A percentile compares a stretch with the other conserved stretches of the same genome.
These are phyloP conservation scores for Filosporella fistucella DNA, from an alignment of 495 filamentous ascomycete genomes.

Conservation along the genomic window DNA sequence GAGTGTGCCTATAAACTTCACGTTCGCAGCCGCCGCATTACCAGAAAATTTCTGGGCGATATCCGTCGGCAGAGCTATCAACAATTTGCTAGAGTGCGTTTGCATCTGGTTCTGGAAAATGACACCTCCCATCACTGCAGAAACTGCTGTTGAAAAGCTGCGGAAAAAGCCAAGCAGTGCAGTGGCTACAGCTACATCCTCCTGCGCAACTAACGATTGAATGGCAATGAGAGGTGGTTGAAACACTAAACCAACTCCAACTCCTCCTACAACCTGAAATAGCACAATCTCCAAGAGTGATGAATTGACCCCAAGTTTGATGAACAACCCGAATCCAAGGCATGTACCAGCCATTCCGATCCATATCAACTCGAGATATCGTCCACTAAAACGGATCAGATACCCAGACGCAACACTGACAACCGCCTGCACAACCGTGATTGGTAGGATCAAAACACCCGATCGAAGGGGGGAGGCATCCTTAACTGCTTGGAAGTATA, in stretches of 20 bases:
- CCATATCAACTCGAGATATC: slow-evolving; percentile 53
- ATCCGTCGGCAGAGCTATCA: slow-evolving; percentile 16
- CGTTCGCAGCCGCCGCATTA: slow-evolving; percentile 8
- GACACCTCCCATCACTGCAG: slow-evolving; percentile 64
- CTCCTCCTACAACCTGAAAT: slow-evolving; percentile 43
- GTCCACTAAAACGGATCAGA: slow-evolving; percentile 55
- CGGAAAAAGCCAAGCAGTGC: slow-evolving; percentile 60
- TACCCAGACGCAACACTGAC: slow-evolving; percentile 44
- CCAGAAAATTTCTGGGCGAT: slow-evolving; percentile 2
- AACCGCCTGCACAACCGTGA: slow-evolving; percentile 45
- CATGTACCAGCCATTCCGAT: slow-evolving; percentile 44
- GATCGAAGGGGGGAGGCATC: slow-evolving; percentile 52
- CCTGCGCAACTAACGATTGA: slow-evolving; percentile 55
- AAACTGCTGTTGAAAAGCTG: slow-evolving; percentile 55
- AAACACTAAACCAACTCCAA: slow-evolving; percentile 52
- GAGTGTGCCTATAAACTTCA: slow-evolving; percentile 19
- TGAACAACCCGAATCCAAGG: slow-evolving; percentile 52
- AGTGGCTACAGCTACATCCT: slow-evolving; percentile 62
- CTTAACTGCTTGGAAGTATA: slow-evolving; percentile 77
- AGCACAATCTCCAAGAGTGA: slow-evolving; percentile 46
- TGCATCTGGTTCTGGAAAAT: slow-evolving; percentile 58
- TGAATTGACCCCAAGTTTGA: slow-evolving; percentile 39
- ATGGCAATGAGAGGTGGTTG: slow-evolving; percentile 72
- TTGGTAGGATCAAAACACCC: slow-evolving; percentile 64
- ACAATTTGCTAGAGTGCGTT: slow-evolving; percentile 30